Evolutionary conservation across 2,329 filamentous ascomycete species (phyloP), one percentile per base, ranked within the genome.

Genomic region (Cryphonectria japonica): DNA sequence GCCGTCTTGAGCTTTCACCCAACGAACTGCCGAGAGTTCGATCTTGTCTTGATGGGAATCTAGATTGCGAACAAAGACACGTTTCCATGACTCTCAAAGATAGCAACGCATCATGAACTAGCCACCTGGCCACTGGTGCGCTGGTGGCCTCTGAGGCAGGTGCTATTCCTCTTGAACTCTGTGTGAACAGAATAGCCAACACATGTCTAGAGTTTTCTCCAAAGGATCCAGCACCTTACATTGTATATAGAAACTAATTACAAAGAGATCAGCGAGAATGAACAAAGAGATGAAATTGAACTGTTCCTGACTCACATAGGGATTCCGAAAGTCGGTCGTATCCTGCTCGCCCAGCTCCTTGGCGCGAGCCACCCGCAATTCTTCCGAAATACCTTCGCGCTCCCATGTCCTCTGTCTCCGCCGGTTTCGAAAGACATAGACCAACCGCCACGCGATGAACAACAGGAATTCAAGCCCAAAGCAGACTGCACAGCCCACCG

Each of bases 341-440:
- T 82, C 81, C 41, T 79, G 75, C 72, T 81, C 79, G 19, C 81
- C 81, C 9, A 81, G 73, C 50, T 77, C 75, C 65, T 79, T 77
- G 1, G 78, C 80, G 54, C 76, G 74, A 54, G 69, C 74, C 22
- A 78, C 59, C 22, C 79, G 75, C 50, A 82, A 80, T 60, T 82
- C 80, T 65, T 79, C 79, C 1, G 76, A 76, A 22, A 83, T 62
- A 0, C 79, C 80, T 39, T 79, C 75, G 14, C 76, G 76, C 2
- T 68, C 76, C 29, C 79, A 69, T 2, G 72, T 66, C 41, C 74
- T 77, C 43, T 79, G 78, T 9, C 80, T 77, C 13, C 77, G 77
- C 61, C 75, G 76, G 71, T 85, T 85, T 37, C 83, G 77, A 73
- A 79, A 77, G 29, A 82, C 78, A 59, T 84, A 81, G 8, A 82